Base-by-base conservation (phyloP, 352 stramenopile species). In the Globisporangium polare region DNA sequence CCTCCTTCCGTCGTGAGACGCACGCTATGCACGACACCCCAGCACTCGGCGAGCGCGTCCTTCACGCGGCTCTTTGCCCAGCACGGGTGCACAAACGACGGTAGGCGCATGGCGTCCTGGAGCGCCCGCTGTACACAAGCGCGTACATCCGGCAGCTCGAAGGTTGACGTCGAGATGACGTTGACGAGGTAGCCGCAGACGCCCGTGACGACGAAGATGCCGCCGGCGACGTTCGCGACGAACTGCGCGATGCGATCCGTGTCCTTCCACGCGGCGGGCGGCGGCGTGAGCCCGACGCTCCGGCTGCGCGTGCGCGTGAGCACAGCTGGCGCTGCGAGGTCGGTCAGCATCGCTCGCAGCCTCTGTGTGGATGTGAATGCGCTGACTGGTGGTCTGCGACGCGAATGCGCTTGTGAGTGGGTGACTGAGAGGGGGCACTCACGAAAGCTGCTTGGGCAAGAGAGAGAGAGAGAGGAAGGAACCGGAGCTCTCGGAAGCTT, bases 231-330 rank as follows among this genome's bases (percentile, higher is more conserved):
- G 59, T 89, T 82, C 37, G 78, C 80, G 31, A 89, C 63, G 56
- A 89, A 89, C 64, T 80, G 66, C 43, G 78, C 80, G 50, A 88
- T 63, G 39, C 78, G 78, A 9, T 84, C 72, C 58, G 74, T 76
- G 66, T 88, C 74, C 60, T 86, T 88, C 80, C 80, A 89, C 59
- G 65, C 46, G 9, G 63, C 17, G 1, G n/a, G 52, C 6, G 53
- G 26, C 24, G 24, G 43, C 26, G 33, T 57, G 2, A 49, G 39
- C 24, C 61, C 17, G 4, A 31, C 27, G 29, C 55, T 61, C 18
- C 42, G 33, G 29, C 27, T 43, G 45, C 27, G 47, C 20, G 53
- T 43, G 31, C 42, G 47, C 20, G 53, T 46, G 15, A 59, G 35
- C 53, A 47, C 39, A 9, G 22, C 26, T 37, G 49, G 49, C 26